Evolutionary conservation across 129 eudicot genomes (phyloP).

Genomic region (Calendula officinalis): DNA sequence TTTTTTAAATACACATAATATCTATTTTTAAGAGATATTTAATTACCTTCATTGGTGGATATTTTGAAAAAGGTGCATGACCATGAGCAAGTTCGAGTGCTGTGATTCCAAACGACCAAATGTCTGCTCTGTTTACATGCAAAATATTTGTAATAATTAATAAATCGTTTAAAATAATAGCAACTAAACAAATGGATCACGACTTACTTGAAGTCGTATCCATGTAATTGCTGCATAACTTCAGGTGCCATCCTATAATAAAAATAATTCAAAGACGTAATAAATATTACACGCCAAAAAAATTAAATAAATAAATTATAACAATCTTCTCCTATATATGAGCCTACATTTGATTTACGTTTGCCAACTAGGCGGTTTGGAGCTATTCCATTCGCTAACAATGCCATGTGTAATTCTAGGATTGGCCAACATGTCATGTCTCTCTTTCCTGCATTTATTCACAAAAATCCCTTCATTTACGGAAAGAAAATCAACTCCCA

Average conservation of each 20-base stretch:
- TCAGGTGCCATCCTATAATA: constrained; percentile 93
- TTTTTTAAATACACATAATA: background rate
- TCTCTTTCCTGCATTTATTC: too few relatives aligned
- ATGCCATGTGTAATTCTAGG: too few relatives aligned
- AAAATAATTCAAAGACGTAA: background rate
- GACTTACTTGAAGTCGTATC: constrained; percentile 88
- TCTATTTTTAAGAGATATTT: background rate
- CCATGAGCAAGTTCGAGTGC: constrained; percentile 99
- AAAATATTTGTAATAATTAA: constrained; percentile 9
- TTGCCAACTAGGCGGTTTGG: too few relatives aligned
- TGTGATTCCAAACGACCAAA: constrained; percentile 97
- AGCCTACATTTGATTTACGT: too few relatives aligned
- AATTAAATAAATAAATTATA: background rate
- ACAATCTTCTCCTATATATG: too few relatives aligned
- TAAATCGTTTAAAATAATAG: background rate
- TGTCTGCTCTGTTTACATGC: constrained; percentile 72
- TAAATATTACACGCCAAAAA: constrained; percentile 8
- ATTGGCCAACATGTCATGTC: too few relatives aligned
- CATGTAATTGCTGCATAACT: constrained; percentile 88
- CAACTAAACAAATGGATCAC: constrained; percentile 9
- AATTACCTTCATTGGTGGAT: constrained; percentile 92
- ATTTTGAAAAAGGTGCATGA: constrained; percentile 93
- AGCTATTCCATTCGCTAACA: too few relatives aligned
- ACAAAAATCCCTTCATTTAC: too few relatives aligned
- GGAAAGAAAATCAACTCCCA: too few relatives aligned